Evolutionary conservation across 2,329 filamentous ascomycete genomes (phyloP).

Genomic region (Fusarium irregulare): DNA sequence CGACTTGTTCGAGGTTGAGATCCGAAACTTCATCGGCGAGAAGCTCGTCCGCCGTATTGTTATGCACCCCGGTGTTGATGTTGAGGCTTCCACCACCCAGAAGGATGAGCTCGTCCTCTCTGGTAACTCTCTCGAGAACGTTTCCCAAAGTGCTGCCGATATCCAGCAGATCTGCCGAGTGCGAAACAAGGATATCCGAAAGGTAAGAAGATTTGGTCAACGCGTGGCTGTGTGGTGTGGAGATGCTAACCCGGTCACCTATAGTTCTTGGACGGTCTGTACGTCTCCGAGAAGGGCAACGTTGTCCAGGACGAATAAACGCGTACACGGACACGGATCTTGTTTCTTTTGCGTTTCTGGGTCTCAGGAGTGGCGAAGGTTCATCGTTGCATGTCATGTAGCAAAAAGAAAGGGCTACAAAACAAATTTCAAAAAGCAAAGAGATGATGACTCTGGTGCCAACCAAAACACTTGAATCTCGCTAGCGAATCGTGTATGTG

Average conservation of each 20-base stretch:
- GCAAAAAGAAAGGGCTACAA: slow-evolving; percentile 59
- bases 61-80: slow-evolving; percentile 91
- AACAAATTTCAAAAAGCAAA: slow-evolving; percentile 55
- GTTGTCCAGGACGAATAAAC: slow-evolving; percentile 80
- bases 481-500: slow-evolving; percentile 31
- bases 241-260: slow-evolving; percentile 39
- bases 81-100: slow-evolving; percentile 88
- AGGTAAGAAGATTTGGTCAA: slow-evolving; percentile 66
- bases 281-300: slow-evolving; percentile 99
- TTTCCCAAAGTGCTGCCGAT: slow-evolving; percentile 98
- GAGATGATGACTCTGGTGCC: slow-evolving; percentile 49
- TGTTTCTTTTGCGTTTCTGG: slow-evolving; percentile 70
- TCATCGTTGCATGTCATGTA: slow-evolving; percentile 72
- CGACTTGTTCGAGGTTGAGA: slow-evolving; percentile 90
- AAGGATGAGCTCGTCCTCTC: slow-evolving; percentile 97
- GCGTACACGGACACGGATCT: slow-evolving; percentile 53
- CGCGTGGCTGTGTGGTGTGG: not conserved
- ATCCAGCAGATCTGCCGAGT: slow-evolving; percentile 99
- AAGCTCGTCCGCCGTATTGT: slow-evolving; percentile 95
- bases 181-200: slow-evolving; percentile 99
- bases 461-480: slow-evolving; percentile 34
- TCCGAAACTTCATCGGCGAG: slow-evolving; percentile 99
- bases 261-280: slow-evolving; percentile 99
- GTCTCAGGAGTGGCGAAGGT: slow-evolving; percentile 72
- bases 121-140: slow-evolving; percentile 96